Percentiles rank a stretch among this genome's conserved stretches.
Evolutionary conservation across 495 filamentous ascomycete genomes (phyloP).

Genomic region (Aspergillus biplanus): DNA sequence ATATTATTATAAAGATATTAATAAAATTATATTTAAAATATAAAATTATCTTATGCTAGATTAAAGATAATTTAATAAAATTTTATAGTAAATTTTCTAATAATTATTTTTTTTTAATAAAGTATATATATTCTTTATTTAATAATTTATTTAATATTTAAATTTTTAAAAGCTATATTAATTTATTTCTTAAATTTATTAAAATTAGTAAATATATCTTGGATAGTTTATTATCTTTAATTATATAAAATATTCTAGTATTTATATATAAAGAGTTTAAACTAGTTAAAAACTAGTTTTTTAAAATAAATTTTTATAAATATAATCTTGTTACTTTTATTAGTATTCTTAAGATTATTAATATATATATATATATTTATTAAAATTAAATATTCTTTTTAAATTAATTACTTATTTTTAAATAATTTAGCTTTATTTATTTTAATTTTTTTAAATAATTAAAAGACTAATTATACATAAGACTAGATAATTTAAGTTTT

Average conservation of each 20-base stretch:
- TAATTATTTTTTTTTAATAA: not conserved
- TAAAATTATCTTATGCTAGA: too few relatives aligned
- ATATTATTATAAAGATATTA: not conserved
- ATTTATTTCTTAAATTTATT: not conserved
- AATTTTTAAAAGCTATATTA: not conserved
- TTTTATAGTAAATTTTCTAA: not conserved
- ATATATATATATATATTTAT: not conserved
- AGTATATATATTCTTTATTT: not conserved
- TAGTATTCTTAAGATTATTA: not conserved
- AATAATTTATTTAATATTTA: not conserved
- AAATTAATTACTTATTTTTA: slow-evolving; percentile 5
- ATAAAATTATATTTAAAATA: too few relatives aligned
- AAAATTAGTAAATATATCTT: not conserved
- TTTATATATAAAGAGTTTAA: not conserved
- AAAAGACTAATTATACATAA: too few relatives aligned
- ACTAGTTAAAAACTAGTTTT: not conserved
- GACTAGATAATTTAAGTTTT: not conserved
- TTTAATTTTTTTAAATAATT: too few relatives aligned
- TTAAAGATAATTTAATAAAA: not conserved
- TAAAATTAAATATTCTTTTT: slow-evolving; percentile 1
- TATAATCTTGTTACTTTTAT: not conserved
- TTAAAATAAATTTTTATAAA: not conserved
- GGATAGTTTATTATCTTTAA: not conserved
- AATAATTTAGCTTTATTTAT: not conserved
- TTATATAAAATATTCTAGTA: not conserved